phyloP scores from a whole-genome alignment of 1,284 basidiomycete genomes.

The Heterobasidion occidentale region DNA sequence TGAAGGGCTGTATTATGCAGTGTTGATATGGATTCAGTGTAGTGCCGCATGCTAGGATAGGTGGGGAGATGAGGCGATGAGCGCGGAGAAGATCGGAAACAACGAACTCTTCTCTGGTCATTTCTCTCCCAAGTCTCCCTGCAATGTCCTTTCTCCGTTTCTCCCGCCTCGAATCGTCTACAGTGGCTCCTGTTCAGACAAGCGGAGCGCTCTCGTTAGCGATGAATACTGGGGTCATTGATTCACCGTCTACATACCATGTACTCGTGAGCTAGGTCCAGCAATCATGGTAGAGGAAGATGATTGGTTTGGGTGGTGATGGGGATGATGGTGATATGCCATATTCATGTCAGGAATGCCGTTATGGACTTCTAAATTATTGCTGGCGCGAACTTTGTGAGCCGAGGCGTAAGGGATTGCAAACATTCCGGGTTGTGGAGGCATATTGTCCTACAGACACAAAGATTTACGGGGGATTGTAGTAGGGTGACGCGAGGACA shows the following conservation, averaged over 20 bases:
- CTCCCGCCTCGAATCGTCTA: slow-evolving; percentile 43
- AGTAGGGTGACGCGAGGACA: background rate
- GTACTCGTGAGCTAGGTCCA: slow-evolving; percentile 30
- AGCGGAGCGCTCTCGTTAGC: background rate
- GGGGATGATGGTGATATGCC: slow-evolving; percentile 6
- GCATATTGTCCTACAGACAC: slow-evolving; percentile 23
- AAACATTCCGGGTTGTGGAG: slow-evolving; percentile 46
- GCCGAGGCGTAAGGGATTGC: slow-evolving; percentile 36
- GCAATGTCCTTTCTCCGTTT: slow-evolving; percentile 59
- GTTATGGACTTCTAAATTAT: slow-evolving; percentile 15
- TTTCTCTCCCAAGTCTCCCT: slow-evolving; percentile 62
- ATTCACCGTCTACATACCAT: slow-evolving; percentile 23
- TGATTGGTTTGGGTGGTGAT: slow-evolving; percentile 21
- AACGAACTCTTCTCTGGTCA: slow-evolving; percentile 66
- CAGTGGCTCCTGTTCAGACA: slow-evolving; percentile 7
- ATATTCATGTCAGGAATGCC: slow-evolving; percentile 7
- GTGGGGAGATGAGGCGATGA: slow-evolving; percentile 9
- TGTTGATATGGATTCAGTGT: slow-evolving; percentile 43
- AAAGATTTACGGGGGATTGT: background rate
- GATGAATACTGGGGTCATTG: background rate
- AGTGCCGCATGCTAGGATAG: slow-evolving; percentile 38
- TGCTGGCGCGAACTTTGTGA: slow-evolving; percentile 28
- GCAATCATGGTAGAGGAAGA: slow-evolving; percentile 18
- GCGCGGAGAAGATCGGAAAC: slow-evolving; percentile 5
- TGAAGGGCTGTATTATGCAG: slow-evolving; percentile 50